phyloP scores from a whole-genome alignment of 2,329 filamentous ascomycete species.

The Capronia americana region DNA sequence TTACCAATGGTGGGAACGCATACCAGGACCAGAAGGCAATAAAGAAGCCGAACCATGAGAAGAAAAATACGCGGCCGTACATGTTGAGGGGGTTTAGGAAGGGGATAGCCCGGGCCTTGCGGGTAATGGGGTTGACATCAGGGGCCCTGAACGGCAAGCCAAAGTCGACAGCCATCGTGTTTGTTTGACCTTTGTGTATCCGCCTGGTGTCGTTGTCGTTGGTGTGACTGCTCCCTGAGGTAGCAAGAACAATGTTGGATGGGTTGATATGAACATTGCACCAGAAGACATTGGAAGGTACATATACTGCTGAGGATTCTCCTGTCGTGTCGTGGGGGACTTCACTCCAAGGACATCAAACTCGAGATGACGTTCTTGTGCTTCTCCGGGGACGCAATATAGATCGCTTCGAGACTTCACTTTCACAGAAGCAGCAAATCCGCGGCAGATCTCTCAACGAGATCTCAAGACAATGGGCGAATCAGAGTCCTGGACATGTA shows the following conservation, averaged over 20 bases:
- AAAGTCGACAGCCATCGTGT: slow-evolving; percentile 28
- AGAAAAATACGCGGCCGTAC: slow-evolving; percentile 89
- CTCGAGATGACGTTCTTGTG: slow-evolving; percentile 31
- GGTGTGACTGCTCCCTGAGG: background rate
- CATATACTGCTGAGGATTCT: slow-evolving; percentile 14
- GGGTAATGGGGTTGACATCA: slow-evolving; percentile 81
- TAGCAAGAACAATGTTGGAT: slow-evolving; percentile 4
- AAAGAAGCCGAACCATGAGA: slow-evolving; percentile 86
- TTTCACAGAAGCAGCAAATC: slow-evolving; percentile 28
- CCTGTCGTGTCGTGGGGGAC: background rate
- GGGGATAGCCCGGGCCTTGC: slow-evolving; percentile 81
- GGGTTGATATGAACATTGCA: background rate
- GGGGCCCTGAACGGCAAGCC: slow-evolving; percentile 55
- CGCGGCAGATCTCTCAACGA: slow-evolving; percentile 33
- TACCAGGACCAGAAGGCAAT: slow-evolving; percentile 90
- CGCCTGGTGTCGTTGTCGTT: background rate
- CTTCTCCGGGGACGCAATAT: slow-evolving; percentile 35
- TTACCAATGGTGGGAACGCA: slow-evolving; percentile 83
- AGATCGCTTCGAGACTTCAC: slow-evolving; percentile 19
- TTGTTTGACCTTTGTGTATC: background rate
- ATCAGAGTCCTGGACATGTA: slow-evolving; percentile 17
- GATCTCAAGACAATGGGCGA: slow-evolving; percentile 23
- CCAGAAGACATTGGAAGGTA: slow-evolving; percentile 5
- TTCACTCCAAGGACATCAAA: background rate
- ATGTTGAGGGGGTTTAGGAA: slow-evolving; percentile 76